Base-by-base conservation (phyloP, 164 flowering plant species). In the Protea cynaroides region DNA sequence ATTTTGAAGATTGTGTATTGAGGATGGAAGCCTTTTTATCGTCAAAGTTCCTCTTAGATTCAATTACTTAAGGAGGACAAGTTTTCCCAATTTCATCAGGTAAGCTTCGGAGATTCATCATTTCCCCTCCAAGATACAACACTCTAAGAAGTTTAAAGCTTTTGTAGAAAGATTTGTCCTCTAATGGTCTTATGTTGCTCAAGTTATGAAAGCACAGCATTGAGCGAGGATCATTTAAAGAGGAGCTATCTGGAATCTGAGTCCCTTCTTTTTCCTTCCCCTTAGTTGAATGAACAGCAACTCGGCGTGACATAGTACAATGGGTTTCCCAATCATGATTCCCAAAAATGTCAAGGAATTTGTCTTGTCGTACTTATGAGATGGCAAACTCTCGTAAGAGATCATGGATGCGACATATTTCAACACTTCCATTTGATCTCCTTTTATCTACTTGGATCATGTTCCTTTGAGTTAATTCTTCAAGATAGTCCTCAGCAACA, bases 11-110 rank as follows among this genome's bases (percentile, higher is more conserved):
- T 38, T 36, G 17, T 7, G 7, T 5, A 60, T 7, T 19, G 23
- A 36, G 19, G 59, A 52, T 19, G 58, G 29, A 7, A 56, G 40
- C 14, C 12, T 50, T 2, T 3, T 4, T 3, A 15, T 44, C 15
- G 1, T 8, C 1, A 18, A n/a, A n/a, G n/a, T 38, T 15, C 17
- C 12, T 7, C 19, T 13, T 10, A 59, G 17, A 1, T 38, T 49
- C 44, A 52, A 61, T 64, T 60, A 67, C 40, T 64, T 53, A 13
- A 67, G 19, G 21, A 60, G 64, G 13, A 67, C 54, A 21, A 67
- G 49, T 12, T 53, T 46, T 40, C 8, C 70, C 51, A 18, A 67
- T 18, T 60, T 40, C 64, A 15, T 52, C n/a, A 0, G 58, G 63
- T 36, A 59, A 18, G 7, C 0, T 8, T 0, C n/a, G 11, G 44